Base-by-base conservation (phyloP, 1,284 basidiomycete genomes). In the Pulveroboletus sp. region DNA sequence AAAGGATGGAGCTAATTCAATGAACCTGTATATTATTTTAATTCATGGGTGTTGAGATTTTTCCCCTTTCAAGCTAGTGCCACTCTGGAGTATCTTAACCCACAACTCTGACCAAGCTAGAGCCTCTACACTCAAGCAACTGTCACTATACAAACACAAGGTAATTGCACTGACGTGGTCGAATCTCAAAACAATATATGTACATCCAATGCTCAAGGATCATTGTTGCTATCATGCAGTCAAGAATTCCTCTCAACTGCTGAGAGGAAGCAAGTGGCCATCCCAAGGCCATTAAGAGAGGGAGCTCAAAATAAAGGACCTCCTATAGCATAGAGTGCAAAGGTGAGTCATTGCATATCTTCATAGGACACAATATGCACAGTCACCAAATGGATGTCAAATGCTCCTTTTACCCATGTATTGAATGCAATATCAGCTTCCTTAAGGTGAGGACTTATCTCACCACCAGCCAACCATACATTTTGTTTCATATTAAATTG, bases 191-290 rank as follows among this genome's bases (percentile, higher is more conserved):
- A 49, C 12, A 5, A 47, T 29, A 20, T 43, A 7, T 14, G 4
- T 28, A 47, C 42, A 31, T 49, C 42, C 18, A 47, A 5, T n/a
- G n/a, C n/a, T n/a, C 28, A 49, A 25, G 43, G 29, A n/a, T 1
- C n/a, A n/a, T n/a, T n/a, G 6, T 20, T 1, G 17, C 24, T 9
- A 58, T 63, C 49, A 58, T 63, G 36, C 59, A 67, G 24, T 57
- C 47, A 17, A 61, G 42, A 33, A 67, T 69, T 25, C 38, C 57
- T n/a, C 49, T 52, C 49, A 65, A 26, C 29, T 64, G 63, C 31
- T 60, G 24, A 29, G 58, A 62, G n/a, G n/a, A n/a, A 26, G 65
- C 62, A 14, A 57, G 38, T 5, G 65, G 65, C 33, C 45, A 67
- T 11, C n/a, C n/a, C n/a, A n/a, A n/a, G 48, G 47, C 6, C 66